A percentile compares a stretch with the other conserved stretches of the same genome.
phyloP scores from a whole-genome alignment of 2,329 filamentous ascomycete species.

The Aureobasidium sp. region DNA sequence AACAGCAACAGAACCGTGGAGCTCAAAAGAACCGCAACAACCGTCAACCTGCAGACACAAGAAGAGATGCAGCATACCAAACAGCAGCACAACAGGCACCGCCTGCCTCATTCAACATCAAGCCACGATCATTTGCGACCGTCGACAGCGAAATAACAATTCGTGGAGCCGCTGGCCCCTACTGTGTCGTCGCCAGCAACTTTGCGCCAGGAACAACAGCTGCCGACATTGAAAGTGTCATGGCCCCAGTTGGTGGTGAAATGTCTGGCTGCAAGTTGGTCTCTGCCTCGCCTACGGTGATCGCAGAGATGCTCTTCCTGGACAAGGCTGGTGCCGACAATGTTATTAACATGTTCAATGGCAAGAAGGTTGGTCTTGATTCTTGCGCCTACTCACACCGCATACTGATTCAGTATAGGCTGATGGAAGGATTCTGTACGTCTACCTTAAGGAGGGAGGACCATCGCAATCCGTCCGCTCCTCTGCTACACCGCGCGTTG shows the following conservation, averaged over 20 bases:
- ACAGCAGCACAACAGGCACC: background rate
- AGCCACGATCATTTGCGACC: background rate
- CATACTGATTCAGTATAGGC: constrained; percentile 43
- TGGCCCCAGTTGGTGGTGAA: constrained; percentile 63
- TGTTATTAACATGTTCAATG: constrained; percentile 69
- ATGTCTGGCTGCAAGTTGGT: constrained; percentile 61
- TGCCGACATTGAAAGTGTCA: constrained; percentile 74
- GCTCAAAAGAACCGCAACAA: constrained; percentile 10
- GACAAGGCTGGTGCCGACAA: constrained; percentile 65
- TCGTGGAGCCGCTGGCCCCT: constrained; percentile 58
- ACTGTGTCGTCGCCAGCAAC: constrained; percentile 68
- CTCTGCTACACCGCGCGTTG: background rate
- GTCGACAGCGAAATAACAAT: constrained; percentile 54
- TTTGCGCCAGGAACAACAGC: constrained; percentile 75
- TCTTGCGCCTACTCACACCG: background rate
- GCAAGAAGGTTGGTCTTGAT: constrained; percentile 57
- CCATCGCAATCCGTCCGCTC: constrained; percentile 24
- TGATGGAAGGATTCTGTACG: constrained; percentile 65
- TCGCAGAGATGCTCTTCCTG: constrained; percentile 70
- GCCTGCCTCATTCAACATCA: constrained; percentile 18
- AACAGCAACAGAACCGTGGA: constrained; percentile 1
- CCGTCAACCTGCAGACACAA: background rate
- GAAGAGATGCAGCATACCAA: constrained; percentile 6
- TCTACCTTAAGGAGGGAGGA: constrained; percentile 59
- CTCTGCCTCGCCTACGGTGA: constrained; percentile 61